These are phyloP conservation scores for Verticillium dahliae DNA, from an alignment of 2,329 filamentous ascomycete genomes.

Conservation along the genomic window DNA sequence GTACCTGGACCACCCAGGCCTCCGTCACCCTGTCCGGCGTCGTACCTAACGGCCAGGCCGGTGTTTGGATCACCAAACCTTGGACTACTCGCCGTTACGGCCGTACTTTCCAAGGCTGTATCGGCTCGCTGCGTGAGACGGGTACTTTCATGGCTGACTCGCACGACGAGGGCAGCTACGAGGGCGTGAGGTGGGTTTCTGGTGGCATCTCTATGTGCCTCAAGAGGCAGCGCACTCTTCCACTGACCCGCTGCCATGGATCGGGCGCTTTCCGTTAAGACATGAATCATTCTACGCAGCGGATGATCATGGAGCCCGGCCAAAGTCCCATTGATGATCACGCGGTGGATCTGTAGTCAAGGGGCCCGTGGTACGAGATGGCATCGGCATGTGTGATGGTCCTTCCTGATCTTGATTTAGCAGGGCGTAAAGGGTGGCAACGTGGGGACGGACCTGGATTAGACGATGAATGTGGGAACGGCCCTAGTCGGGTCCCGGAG, in stretches of 20 bases:
- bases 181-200: conserved; percentile 5
- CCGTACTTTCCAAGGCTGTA: conserved; percentile 8
- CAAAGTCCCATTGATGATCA: no score
- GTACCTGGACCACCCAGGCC: conserved; percentile 6
- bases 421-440: no score
- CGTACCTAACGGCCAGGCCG: conserved; percentile 5
- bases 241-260: not conserved
- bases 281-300: not conserved
- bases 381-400: no score
- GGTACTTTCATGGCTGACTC: conserved; percentile 8
- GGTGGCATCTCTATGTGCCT: conserved; percentile 6
- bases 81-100: conserved; percentile 9
- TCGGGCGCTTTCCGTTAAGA: not conserved
- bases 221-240: not conserved
- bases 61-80: conserved; percentile 6
- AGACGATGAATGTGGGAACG: no score
- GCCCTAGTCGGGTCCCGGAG: no score
- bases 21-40: conserved; percentile 6
- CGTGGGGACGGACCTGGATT: no score
- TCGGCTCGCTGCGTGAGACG: conserved; percentile 4
- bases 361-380: no score
- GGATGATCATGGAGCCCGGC: no score
- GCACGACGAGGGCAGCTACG: conserved; percentile 7
- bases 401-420: no score
- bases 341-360: no score